These are phyloP conservation scores for Agarophyton chilense DNA, from an alignment of 23 red algal genomes.

Conservation along the genomic window DNA sequence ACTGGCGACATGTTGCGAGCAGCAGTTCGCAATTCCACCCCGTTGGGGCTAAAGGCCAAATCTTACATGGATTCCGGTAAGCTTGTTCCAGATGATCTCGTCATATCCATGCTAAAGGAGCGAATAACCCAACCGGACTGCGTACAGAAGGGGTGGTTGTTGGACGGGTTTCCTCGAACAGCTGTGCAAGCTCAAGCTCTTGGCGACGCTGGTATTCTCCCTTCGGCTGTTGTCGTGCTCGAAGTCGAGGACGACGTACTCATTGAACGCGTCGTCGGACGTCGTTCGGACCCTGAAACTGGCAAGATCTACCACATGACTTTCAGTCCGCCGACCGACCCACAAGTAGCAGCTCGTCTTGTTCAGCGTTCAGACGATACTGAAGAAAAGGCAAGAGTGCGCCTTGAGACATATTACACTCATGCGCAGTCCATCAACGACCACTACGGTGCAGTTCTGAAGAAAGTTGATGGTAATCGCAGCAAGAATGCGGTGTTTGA, in stretches of 20 bases:
- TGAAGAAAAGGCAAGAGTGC: conserved; percentile 82
- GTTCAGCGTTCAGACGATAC: conserved; percentile 91
- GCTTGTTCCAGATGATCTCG: conserved; percentile 95
- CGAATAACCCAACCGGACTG: conserved; percentile 78
- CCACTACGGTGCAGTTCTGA: conserved; percentile 72
- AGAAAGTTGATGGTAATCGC: conserved; percentile 81
- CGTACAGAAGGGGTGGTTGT: conserved; percentile 79
- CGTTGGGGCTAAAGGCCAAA: conserved; percentile 82
- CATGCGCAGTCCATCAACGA: conserved; percentile 79
- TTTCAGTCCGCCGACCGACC: conserved; percentile 80
- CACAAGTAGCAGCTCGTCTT: conserved; percentile 66
- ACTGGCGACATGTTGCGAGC: conserved; percentile 99
- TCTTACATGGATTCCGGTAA: conserved; percentile 87
- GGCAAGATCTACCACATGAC: conserved; percentile 93
- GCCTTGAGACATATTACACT: conserved; percentile 74
- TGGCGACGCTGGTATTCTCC: conserved; percentile 70
- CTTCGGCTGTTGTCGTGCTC: conserved; percentile 80
- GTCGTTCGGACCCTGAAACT: conserved; percentile 90
- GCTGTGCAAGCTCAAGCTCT: conserved; percentile 87
- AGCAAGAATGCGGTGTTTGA: conserved; percentile 75
- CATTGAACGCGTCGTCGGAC: conserved; percentile 85
- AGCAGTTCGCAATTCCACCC: conserved; percentile 63
- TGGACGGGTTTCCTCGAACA: conserved; percentile 99
- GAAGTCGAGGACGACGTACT: conserved; percentile 89
- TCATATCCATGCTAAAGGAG: conserved; percentile 89